Evolutionary conservation across 2,329 filamentous ascomycete species (phyloP), one percentile per base, ranked within the genome.

Genomic region (Beauveria australis): DNA sequence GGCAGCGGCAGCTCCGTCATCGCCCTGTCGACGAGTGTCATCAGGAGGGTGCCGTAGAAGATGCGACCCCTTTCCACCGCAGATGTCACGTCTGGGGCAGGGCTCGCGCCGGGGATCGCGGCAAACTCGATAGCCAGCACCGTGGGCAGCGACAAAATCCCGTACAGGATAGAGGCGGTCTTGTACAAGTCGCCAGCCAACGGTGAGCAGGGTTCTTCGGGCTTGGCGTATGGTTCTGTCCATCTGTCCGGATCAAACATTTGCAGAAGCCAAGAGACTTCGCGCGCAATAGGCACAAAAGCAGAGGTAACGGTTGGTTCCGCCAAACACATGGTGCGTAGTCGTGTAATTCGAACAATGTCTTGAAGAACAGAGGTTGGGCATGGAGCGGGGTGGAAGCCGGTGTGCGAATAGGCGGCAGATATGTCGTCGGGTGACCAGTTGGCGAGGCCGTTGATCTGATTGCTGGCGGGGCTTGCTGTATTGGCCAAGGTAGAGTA

Each of bases 391-490:
- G 57, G 57, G 7, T 60, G 48, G 18, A 60, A 60, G 40, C 57
- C 57, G 3, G 57, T 60, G 49, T 60, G 57, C 3, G 57, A 53
- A 30, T 60, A 60, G n/a, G 57, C 57, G 37, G 57, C 57, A 7
- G 41, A 30, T n/a, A 60, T 28, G 40, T 60, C 57, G 16, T 53
- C 57, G 26, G 57, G 14, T 5, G 57, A 52, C 57, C 57, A 60
- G 30, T 53, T 60, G 28, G 41, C 28, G 12, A 60, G 40, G 37
- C 57, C 57, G 1, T 41, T 53, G 19, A 60, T 60, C 44, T 60
- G 57, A 14, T 60, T 51, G 41, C 19, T 53, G 19, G 57, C 57
- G 19, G 57, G 57, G 30, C 48, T 53, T 22, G 57, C 28, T 19
- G 57, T 60, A 22, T 60, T 60, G 41, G 57, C 57, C 6, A 60